phyloP scores from a whole-genome alignment of 164 flowering plant genomes.

The Vitis labrusca region DNA sequence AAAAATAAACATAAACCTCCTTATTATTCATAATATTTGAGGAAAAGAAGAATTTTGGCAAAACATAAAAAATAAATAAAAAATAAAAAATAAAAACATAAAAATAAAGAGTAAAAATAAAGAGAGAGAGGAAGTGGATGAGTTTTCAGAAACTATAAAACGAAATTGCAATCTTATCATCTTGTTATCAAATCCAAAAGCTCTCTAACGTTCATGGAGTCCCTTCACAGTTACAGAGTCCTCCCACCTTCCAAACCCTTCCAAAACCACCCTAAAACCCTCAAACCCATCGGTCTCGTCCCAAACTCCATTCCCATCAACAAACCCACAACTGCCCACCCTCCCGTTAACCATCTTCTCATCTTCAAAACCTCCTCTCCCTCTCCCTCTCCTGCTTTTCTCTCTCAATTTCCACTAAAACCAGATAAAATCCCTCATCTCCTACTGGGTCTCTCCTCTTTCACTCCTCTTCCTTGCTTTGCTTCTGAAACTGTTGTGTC shows the following conservation, averaged over 20 bases:
- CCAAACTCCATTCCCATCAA: conserved; percentile 7
- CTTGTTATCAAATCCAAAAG: too few relatives aligned
- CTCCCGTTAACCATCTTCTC: conserved; percentile 6
- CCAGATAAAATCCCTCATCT: conserved; percentile 18
- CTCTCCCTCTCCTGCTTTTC: not conserved
- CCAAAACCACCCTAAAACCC: conserved; percentile 34
- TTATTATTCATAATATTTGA: too few relatives aligned
- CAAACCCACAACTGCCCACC: conserved; percentile 9
- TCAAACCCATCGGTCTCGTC: conserved; percentile 3
- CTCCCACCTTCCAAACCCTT: conserved; percentile 38
- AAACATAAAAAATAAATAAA: too few relatives aligned
- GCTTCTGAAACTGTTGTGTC: conserved; percentile 45
- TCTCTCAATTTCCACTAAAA: conserved; percentile 7
- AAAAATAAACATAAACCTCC: too few relatives aligned
- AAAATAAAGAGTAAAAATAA: too few relatives aligned
- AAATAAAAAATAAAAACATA: too few relatives aligned
- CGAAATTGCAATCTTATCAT: too few relatives aligned
- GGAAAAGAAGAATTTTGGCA: too few relatives aligned
- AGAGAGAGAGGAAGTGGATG: too few relatives aligned
- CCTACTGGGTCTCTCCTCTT: conserved; percentile 19
- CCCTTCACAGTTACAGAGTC: conserved; percentile 37
- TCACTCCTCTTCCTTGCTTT: conserved; percentile 37
- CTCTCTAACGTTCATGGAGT: conserved; percentile 38
- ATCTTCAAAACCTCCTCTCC: conserved; percentile 8
- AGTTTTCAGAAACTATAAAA: too few relatives aligned